Base-by-base conservation (phyloP, 805 yeast genomes). In the Metschnikowia chrysomelidarum region DNA sequence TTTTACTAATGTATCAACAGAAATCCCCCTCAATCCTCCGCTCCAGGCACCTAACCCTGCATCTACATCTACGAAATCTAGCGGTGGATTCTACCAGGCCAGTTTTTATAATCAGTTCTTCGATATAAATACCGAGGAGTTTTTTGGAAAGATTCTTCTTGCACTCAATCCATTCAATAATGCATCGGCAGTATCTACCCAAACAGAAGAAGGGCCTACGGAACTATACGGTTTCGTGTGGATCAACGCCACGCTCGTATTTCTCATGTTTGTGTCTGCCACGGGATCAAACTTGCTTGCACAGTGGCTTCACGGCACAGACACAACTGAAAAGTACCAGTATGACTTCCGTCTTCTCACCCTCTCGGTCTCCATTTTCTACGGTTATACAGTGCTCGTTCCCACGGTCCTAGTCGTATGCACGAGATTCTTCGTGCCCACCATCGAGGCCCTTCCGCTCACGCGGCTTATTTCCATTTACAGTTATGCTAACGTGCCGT, bases 191-290 rank as follows among this genome's bases (percentile, higher is more conserved):
- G 48, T 34, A 2, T 27, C 35, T 1, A 19, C 35, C 3, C 41
- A 38, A 24, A 21, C 36, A 15, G 53, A 57, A 11, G 69, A 69
- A 24, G 67, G 69, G 11, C 40, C 45, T 7, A 54, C 62, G 1
- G 98, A 89, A 51, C 62, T 89, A 34, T 91, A 87, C 57, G 96
- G 96, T 0, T 83, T 94, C 6, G 66, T 87, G 13, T 89, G 98
- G 98, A 79, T 89, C 27, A 84, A 91, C 9, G 87, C 88, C 0
- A 82, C 95, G 0, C 75, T 87, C 32, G 77, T 86, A 1, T 76
- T 85, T 45, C 64, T 81, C 20, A 68, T 86, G 56, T 88, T 88
- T 60, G 79, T 87, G 39, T 73, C 88, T 28, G 75, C 83, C 22
- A 82, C 95, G 0, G 72, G 85, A 14, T 75, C 85, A 2, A 78